Evolutionary conservation across 2,329 filamentous ascomycete species (phyloP).

Genomic region (Cyclaneusma minus): DNA sequence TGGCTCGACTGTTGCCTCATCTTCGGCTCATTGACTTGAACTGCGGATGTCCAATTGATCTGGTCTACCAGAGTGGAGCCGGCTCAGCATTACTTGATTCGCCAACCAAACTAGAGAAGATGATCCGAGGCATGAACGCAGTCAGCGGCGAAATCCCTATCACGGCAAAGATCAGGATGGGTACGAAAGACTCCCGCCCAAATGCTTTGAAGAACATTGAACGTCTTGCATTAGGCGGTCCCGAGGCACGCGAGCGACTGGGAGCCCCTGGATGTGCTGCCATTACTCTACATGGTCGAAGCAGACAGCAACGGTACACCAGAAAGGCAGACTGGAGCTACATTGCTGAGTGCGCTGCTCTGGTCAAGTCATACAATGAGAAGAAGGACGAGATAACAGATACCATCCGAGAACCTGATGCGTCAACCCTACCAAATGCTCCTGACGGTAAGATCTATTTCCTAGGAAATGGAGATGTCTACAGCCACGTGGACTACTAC

Average conservation of each 20-base stretch:
- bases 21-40: conserved; percentile 89
- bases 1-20: conserved; percentile 63
- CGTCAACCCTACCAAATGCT: conserved; percentile 51
- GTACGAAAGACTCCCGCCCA: conserved; percentile 64
- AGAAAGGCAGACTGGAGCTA: conserved; percentile 88
- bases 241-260: conserved; percentile 51
- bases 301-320: conserved; percentile 87
- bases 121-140: conserved; percentile 88
- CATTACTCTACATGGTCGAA: conserved; percentile 89
- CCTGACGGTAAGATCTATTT: conserved; percentile 67
- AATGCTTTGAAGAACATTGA: conserved; percentile 71
- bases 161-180: conserved; percentile 88
- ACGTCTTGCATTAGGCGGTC: conserved; percentile 65
- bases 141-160: conserved; percentile 85
- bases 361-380: conserved; percentile 68
- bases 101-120: conserved; percentile 79
- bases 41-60: conserved; percentile 92
- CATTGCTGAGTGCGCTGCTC: conserved; percentile 74
- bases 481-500: conserved; percentile 80
- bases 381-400: conserved; percentile 53
- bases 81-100: conserved; percentile 87
- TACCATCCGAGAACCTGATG: conserved; percentile 64
- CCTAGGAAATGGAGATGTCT: conserved; percentile 92
- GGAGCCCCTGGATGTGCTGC: conserved; percentile 79
- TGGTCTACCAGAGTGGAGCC: conserved; percentile 75